Base-by-base conservation (phyloP, 1,284 basidiomycete species). In the Ustilago bromivora region DNA sequence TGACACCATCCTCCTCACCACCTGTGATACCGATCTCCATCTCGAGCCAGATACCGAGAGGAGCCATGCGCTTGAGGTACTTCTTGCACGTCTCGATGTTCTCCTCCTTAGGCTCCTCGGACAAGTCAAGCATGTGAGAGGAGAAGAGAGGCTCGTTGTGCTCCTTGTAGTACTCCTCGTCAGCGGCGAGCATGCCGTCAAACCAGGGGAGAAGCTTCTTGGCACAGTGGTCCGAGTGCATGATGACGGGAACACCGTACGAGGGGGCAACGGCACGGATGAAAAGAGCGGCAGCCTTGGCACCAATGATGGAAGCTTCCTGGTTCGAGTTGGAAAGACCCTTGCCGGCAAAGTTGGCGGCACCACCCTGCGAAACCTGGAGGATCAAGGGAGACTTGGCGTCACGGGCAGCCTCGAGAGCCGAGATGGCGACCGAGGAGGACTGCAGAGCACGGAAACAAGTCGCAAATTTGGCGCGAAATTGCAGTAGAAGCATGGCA, bases 21-120 rank as follows among this genome's bases (percentile, higher is more conserved):
- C 96, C 97, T 70, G 97, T 99, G 89, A 99, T 99, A 86, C 97
- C 97, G 87, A 99, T 99, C 89, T 99, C 97, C 97, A 99, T 99
- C 91, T 99, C 97, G 88, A 99, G 94, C 95, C 95, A 99, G 46
- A 87, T 89, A 76, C 93, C 92, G 86, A 98, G 88, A 34, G 78
- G 78, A 34, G 94, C 93, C 95, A 99, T 94, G 87, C 94, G 94
- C 88, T 92, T 90, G 88, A 99, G 96, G 91, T 99, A 99, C 88
- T 95, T 91, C 74, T 90, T 93, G 88, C 97, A 99, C 61, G 89
- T 94, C 67, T 89, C 91, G 86, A 99, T 99, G 90, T 99, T 99
- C 86, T 98, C 91, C 83, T 96, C 96, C 88, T 98, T 97, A 86
- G 94, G 87, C 89, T 99, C 96, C 87, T 99, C 97, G 62, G 96